These are phyloP conservation scores for Aspergillus steynii DNA, from an alignment of 495 filamentous ascomycete species.

Conservation along the genomic window DNA sequence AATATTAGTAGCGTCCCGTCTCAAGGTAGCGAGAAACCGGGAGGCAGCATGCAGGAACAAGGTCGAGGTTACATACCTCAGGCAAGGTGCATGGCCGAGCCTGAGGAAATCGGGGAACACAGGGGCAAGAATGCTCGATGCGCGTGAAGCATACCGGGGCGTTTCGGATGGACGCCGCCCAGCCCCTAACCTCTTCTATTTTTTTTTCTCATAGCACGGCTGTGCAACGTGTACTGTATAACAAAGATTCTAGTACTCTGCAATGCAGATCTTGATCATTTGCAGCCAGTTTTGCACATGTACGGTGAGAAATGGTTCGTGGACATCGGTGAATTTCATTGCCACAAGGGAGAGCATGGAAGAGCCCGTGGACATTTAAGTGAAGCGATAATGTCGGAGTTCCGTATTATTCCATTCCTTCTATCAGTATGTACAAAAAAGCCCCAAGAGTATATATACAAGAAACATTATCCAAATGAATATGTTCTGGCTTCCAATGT, in stretches of 20 bases:
- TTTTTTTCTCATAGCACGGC: neutral
- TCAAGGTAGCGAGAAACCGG: neutral
- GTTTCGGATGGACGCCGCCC: neutral
- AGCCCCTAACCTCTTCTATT: neutral
- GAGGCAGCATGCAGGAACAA: neutral
- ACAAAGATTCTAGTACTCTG: neutral
- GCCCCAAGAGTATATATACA: constrained; percentile 1
- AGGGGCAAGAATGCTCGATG: neutral
- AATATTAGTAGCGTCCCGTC: too few species aligned
- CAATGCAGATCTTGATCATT: neutral
- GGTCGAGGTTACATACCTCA: neutral
- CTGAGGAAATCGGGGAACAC: neutral
- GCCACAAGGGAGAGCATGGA: neutral
- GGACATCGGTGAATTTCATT: neutral
- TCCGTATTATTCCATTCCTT: neutral
- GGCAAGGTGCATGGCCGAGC: neutral
- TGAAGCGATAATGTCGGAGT: too few species aligned
- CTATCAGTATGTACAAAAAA: neutral
- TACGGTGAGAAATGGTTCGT: neutral
- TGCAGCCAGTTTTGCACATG: neutral
- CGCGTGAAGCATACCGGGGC: neutral
- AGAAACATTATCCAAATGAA: neutral
- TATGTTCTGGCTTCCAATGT: neutral
- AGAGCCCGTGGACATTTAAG: neutral
- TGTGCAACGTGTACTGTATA: neutral